Evolutionary conservation across 306 rosid genomes (phyloP), one percentile per base, ranked within the genome.

Genomic region (Sindora glabra): DNA sequence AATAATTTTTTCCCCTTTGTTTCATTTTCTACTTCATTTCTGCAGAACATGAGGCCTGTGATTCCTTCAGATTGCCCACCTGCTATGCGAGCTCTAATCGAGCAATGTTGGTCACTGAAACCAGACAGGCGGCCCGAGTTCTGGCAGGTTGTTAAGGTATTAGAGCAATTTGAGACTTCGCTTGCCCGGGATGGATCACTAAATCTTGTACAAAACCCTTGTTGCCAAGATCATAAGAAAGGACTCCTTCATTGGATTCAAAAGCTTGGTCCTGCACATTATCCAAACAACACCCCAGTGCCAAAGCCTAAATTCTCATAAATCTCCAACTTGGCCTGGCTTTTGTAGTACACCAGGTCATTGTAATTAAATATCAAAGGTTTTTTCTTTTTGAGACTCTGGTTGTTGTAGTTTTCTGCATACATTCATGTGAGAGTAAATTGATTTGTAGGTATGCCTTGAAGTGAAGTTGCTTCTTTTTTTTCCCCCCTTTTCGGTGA

Each of bases 201-300:
- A 56, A 65, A 67, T 52, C 71, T 86, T 33, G 64, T 73, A 52
- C 80, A 68, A 40, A 82, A 52, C 67, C 76, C 39, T 9, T 48
- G 44, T 68, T 60, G 64, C 72, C 89, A 76, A 14, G 99, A 94
- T 68, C 86, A 86, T 29, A 94, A 86, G 85, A 94, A 94, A 80
- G 87, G 90, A 29, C 87, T 89, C 19, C 86, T 42, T 53, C 97
- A 86, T 73, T 89, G 95, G 91, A 82, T 94, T 67, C 97, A 94
- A 46, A 86, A 80, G 89, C 94, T 89, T 75, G 89, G 94, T 26
- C 90, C 96, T 0, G 39, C 41, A 51, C 83, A 81, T 50, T 77
- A n/a, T n/a, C n/a, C 84, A 5, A 57, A 73, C 56, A 29, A 41
- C 46, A 61, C 80, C 38, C 82, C 85, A 8, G 62, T 65, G 71